Evolutionary conservation across 2,329 filamentous ascomycete species (phyloP), one percentile per base, ranked within the genome.

Genomic region (Colletotrichum incanum): DNA sequence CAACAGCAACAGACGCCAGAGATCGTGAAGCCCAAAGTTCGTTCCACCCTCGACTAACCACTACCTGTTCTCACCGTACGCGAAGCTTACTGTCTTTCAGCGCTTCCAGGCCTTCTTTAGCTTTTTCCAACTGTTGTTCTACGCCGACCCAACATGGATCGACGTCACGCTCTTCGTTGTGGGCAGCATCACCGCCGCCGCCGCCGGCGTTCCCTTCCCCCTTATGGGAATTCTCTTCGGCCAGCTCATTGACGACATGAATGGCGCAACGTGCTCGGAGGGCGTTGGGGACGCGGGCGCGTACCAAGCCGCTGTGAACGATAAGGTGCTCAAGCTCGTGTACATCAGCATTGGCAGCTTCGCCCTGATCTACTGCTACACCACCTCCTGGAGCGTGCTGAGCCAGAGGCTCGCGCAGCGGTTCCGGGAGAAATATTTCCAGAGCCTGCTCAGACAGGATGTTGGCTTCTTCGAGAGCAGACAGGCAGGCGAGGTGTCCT

Each of bases 301-400:
- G 41, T 79, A 81, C 55, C 78, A 83, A 65, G 65, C 68, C 49
- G 77, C 74, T 31, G 83, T 88, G 66, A 83, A 87, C 72, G 76
- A 79, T 65, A 89, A 88, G 74, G 85, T 92, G 39, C 78, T 91
- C 76, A 72, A 85, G 49, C 82, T 92, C 37, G 85, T 91, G 5
- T 91, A 91, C 76, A 82, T 92, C 41, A 87, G 88, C 18, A 87
- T 91, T 67, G 90, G 85, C 14, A 85, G 87, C 65, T 90, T 92
- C 71, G 83, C 85, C 55, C 79, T 86, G 63, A 89, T 91, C 70
- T 92, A 91, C 77, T 79, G 84, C 60, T 86, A 92, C 76, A 83
- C 88, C n/a, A 81, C 86, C 16, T 91, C 87, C 77, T 92, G 89
- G 89, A 88, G 83, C 70, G 79, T 91, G 69, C 82, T 84, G 68